These are phyloP conservation scores for Fusarium fujikuroi DNA, from an alignment of 2,329 filamentous ascomycete genomes.

Conservation along the genomic window DNA sequence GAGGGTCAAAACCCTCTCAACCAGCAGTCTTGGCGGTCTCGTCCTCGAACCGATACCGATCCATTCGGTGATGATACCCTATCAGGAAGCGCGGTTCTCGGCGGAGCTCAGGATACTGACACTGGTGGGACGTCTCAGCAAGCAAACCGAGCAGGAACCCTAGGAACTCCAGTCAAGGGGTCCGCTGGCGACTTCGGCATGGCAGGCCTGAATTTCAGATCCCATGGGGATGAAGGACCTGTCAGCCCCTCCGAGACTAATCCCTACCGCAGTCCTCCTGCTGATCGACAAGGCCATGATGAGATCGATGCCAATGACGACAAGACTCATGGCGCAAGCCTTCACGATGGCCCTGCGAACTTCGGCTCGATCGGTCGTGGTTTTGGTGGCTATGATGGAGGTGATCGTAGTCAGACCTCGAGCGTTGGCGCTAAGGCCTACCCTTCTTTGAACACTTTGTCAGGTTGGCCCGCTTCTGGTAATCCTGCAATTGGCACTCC, in stretches of 20 bases:
- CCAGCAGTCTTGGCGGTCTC: constrained; percentile 65
- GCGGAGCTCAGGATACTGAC: constrained; percentile 78
- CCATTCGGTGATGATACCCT: constrained; percentile 76
- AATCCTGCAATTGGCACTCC: constrained; percentile 72
- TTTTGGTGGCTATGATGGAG: constrained; percentile 70
- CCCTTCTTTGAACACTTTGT: constrained; percentile 67
- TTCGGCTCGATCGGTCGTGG: constrained; percentile 67
- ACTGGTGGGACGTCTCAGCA: constrained; percentile 44
- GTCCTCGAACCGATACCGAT: constrained; percentile 77
- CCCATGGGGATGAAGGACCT: constrained; percentile 72
- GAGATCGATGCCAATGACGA: constrained; percentile 66
- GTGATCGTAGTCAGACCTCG: constrained; percentile 92
- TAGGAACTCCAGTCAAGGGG: constrained; percentile 66
- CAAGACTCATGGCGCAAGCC: constrained; percentile 55
- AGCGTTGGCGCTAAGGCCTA: constrained; percentile 85
- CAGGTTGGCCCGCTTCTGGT: constrained; percentile 69
- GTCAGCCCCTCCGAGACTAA: constrained; percentile 96
- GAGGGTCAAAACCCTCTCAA: constrained; percentile 58
- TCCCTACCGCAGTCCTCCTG: constrained; percentile 90
- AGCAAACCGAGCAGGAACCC: constrained; percentile 52
- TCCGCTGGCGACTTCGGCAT: constrained; percentile 70
- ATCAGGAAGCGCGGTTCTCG: constrained; percentile 77
- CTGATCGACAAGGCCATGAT: constrained; percentile 75
- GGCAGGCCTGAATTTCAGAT: constrained; percentile 67
- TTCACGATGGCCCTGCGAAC: constrained; percentile 54